These are phyloP conservation scores for Sordariomycetes sp. DNA, from an alignment of 2,329 filamentous ascomycete species.

Conservation along the genomic window DNA sequence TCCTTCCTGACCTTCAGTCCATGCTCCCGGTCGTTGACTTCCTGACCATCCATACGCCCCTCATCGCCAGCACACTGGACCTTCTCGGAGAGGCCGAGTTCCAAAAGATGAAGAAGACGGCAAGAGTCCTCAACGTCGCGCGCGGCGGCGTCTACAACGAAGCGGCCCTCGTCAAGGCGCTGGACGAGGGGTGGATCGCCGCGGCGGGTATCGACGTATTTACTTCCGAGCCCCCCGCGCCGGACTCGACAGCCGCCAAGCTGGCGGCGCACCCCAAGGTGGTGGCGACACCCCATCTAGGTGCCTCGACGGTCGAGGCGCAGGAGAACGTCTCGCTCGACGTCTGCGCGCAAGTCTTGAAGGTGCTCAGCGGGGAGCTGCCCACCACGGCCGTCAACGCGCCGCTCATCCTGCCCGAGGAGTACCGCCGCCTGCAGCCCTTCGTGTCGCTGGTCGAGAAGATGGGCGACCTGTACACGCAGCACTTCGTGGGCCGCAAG, in stretches of 20 bases:
- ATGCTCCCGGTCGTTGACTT: slow-evolving; percentile 63
- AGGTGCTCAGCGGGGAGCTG: slow-evolving; percentile 61
- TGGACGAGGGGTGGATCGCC: slow-evolving; percentile 61
- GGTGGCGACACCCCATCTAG: slow-evolving; percentile 69
- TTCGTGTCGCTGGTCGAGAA: slow-evolving; percentile 69
- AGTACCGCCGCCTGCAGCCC: slow-evolving; percentile 67
- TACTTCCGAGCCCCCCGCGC: slow-evolving; percentile 56
- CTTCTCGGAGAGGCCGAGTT: slow-evolving; percentile 61
- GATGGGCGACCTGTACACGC: slow-evolving; percentile 70
- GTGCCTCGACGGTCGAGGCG: slow-evolving; percentile 70
- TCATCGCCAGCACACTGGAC: slow-evolving; percentile 66
- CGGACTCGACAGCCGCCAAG: slow-evolving; percentile 44
- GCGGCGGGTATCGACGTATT: slow-evolving; percentile 76
- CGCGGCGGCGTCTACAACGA: slow-evolving; percentile 75
- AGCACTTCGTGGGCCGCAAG: slow-evolving; percentile 48
- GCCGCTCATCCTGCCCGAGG: slow-evolving; percentile 69
- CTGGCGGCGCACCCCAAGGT: slow-evolving; percentile 61
- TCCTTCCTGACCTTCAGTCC: slow-evolving; percentile 39
- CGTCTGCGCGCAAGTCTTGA: slow-evolving; percentile 69
- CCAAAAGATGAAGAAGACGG: slow-evolving; percentile 59
- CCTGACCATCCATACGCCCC: slow-evolving; percentile 69
- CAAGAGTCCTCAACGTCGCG: slow-evolving; percentile 69
- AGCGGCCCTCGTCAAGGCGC: slow-evolving; percentile 55
- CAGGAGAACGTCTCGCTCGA: slow-evolving; percentile 79
- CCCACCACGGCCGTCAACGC: slow-evolving; percentile 73